Evolutionary conservation across 2,329 filamentous ascomycete genomes (phyloP), one percentile per base, ranked within the genome.

Genomic region (Colletotrichum liaoningense): DNA sequence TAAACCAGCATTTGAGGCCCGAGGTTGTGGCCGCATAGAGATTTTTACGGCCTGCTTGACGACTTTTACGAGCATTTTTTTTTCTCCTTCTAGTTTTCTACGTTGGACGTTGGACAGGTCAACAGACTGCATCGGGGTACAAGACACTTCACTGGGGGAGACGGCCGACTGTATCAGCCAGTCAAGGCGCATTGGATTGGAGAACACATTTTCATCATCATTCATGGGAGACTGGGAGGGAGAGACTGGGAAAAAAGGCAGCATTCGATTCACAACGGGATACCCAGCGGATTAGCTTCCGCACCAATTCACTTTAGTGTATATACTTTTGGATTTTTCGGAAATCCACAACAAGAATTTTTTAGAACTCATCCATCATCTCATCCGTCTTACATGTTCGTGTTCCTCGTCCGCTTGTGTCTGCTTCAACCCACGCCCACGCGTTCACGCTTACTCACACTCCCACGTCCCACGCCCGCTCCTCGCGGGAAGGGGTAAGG

Each of bases 281-380:
- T 71, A 71, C 68, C 68, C 68, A 67, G 68, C 68, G 68, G 68
- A 33, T 16, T 55, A 8, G 16, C 16, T 56, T 24, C 46, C 63
- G 62, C 62, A 56, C 30, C n/a, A 46, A 24, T 24, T 30, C 3
- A 9, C 14, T 30, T 58, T 55, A 26, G 30, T 71, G 35, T 49
- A 71, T 55, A 71, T 33, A 62, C 38, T 56, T 24, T 24, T n/a
- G 14, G 8, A 24, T 11, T n/a, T n/a, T 9, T n/a, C 14, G 2
- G 16, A 49, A 49, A 9, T 49, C 42, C 42, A 38, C 4, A 3
- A 58, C 14, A 38, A 22, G 4, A 30, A 11, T 59, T 38, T 16
- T 54, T 35, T 54, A 28, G 63, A 65, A 55, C 1, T n/a, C 16
- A 11, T 49, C 12, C 30, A 65, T 28, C 49, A 42, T 55, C 63